Evolutionary conservation across 1,139 yeast genomes (phyloP).

Genomic region (Candida neerlandica): DNA sequence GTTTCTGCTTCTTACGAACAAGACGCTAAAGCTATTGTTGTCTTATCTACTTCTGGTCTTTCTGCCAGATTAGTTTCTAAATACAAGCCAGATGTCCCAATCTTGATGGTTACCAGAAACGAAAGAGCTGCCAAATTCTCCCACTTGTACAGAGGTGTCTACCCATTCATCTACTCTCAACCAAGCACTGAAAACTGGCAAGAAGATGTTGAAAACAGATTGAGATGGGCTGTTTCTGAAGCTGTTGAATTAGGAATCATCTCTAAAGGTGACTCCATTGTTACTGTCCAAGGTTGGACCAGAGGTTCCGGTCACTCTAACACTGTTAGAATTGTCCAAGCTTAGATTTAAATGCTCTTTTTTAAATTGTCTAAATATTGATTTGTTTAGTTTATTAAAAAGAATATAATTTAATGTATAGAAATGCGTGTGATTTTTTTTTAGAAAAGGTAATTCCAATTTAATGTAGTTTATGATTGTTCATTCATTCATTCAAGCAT

Average conservation of each 20-base stretch:
- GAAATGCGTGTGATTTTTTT: constrained; percentile 1
- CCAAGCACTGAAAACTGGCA: constrained; percentile 84
- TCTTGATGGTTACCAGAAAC: constrained; percentile 97
- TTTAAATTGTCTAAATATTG: constrained; percentile 1
- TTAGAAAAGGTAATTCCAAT: background rate
- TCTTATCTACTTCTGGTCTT: constrained; percentile 90
- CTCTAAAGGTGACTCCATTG: constrained; percentile 84
- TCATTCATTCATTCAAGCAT: no score
- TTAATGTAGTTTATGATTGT: no score
- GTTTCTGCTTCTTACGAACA: constrained; percentile 97
- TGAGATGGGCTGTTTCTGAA: constrained; percentile 90
- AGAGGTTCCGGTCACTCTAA: constrained; percentile 99
- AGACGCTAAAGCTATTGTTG: constrained; percentile 95
- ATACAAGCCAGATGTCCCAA: constrained; percentile 97
- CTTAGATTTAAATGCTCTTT: constrained; percentile 25
- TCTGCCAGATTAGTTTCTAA: constrained; percentile 96
- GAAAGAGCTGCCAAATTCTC: constrained; percentile 89
- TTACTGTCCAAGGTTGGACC: constrained; percentile 98
- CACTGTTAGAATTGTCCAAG: constrained; percentile 80
- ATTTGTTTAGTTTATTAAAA: constrained; percentile 3
- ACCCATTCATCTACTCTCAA: constrained; percentile 85
- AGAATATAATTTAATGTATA: constrained; percentile 4
- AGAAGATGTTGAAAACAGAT: constrained; percentile 93
- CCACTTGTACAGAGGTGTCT: constrained; percentile 97
- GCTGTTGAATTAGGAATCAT: constrained; percentile 87